These are phyloP conservation scores for Scutellaria minor DNA, from an alignment of 257 asterid genomes.

Conservation along the genomic window DNA sequence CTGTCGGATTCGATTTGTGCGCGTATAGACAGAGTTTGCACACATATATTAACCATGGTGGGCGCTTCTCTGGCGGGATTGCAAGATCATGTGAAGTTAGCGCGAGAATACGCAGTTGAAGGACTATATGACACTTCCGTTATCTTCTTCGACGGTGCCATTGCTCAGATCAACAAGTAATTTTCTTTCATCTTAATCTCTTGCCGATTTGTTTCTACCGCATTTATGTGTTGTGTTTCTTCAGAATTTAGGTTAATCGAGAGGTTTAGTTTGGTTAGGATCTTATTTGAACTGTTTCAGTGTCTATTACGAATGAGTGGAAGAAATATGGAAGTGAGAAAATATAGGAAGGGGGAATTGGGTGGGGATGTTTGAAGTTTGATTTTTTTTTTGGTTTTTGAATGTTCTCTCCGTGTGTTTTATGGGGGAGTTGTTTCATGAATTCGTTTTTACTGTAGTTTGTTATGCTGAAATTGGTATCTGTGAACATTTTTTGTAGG, in stretches of 20 bases:
- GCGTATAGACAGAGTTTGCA: constrained; percentile 3
- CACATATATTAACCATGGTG: constrained; percentile 46
- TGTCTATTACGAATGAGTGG: constrained; percentile 1
- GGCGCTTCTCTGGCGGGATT: constrained; percentile 76
- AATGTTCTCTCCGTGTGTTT: background rate
- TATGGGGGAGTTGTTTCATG: background rate
- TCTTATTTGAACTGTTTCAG: background rate
- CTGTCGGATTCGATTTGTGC: constrained; percentile 22
- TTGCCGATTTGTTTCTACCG: constrained; percentile 7
- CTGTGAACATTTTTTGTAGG: constrained; percentile 43
- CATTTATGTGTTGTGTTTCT: constrained; percentile 5
- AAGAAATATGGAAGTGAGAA: background rate
- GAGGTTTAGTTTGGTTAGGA: constrained; percentile 17
- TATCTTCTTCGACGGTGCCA: constrained; percentile 96
- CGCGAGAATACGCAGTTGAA: constrained; percentile 92
- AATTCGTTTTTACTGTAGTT: background rate
- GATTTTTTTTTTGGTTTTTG: background rate
- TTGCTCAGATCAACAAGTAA: constrained; percentile 98
- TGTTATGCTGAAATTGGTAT: constrained; percentile 25
- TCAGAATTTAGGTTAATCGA: constrained; percentile 25
- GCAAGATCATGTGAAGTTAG: constrained; percentile 90
- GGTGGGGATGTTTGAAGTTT: background rate
- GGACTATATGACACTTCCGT: constrained; percentile 88
- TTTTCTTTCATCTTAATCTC: constrained; percentile 5
- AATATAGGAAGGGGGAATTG: background rate